Conservation (phyloP, 352 stramenopile genomes). For the Thraustotheca clavata region DNA sequence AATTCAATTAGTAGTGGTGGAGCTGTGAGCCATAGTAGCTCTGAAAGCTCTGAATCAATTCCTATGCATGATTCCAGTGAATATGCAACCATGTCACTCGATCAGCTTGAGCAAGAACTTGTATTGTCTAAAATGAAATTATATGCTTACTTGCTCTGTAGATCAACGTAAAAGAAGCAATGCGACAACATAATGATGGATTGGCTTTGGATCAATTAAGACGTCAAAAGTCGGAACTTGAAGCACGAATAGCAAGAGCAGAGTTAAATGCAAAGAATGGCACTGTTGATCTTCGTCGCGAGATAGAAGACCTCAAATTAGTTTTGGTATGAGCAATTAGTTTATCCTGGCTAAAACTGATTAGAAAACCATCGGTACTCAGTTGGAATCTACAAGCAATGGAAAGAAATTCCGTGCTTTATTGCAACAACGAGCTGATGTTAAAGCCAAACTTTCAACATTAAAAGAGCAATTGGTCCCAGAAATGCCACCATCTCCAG, state of each 20-base stretch:
- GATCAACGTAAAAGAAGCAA: not conserved
- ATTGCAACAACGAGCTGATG: not conserved
- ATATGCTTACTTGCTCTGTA: not conserved
- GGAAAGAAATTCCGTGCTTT: constrained; percentile 2
- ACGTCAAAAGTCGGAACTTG: not conserved
- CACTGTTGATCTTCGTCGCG: not conserved
- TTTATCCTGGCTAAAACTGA: not conserved
- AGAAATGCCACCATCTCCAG: not conserved
- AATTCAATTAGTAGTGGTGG: not conserved
- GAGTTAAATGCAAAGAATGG: not conserved
- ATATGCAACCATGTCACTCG: not conserved
- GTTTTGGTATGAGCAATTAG: not conserved
- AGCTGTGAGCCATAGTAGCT: not conserved
- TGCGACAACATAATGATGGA: not conserved
- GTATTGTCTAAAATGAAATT: not conserved
- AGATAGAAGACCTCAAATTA: not conserved
- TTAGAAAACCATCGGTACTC: not conserved
- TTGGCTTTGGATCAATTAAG: not conserved
- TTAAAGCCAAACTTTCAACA: constrained; percentile 3
- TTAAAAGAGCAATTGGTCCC: constrained; percentile 4
- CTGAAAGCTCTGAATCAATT: not conserved
- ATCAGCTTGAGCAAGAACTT: constrained; percentile 1
- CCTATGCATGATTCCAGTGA: not conserved
- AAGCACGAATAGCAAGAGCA: not conserved
- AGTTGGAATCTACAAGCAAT: not conserved